A percentile compares a stretch with the other conserved stretches of the same genome.
Evolutionary conservation across 345 rosid species (phyloP).

Genomic region (Citrus medica): DNA sequence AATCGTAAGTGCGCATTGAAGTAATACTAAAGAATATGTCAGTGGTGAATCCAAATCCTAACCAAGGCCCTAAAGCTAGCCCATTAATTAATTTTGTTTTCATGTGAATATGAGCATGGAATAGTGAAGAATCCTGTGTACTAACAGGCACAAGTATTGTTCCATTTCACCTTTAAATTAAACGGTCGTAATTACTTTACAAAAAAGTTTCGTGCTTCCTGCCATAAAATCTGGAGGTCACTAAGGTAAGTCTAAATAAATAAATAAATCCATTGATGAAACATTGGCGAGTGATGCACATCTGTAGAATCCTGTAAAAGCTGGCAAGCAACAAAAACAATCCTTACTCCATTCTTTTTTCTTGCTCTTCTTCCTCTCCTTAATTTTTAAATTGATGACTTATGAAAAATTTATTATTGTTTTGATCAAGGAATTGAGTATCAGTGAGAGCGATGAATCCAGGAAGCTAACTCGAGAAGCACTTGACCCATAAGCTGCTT

Average conservation of each 20-base stretch:
- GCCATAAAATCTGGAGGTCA: background rate
- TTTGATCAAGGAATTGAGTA: background rate
- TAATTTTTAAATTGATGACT: no score
- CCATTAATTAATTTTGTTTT: no score
- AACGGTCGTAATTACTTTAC: background rate
- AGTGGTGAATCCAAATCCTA: no score
- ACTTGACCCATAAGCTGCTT: background rate
- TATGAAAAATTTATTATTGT: background rate
- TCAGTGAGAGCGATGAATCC: no score
- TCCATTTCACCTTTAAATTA: background rate
- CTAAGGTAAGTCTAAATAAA: background rate
- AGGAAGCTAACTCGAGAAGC: background rate
- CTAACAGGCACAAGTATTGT: background rate
- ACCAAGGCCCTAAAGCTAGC: no score
- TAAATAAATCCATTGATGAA: background rate
- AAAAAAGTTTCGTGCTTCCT: background rate
- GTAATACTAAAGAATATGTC: no score
- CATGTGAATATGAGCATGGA: no score
- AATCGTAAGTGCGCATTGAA: no score
- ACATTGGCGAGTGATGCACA: background rate
- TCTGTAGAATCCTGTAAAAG: background rate
- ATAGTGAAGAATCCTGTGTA: background rate
- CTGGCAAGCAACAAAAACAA: background rate
- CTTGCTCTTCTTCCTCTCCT: no score
- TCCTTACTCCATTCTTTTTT: background rate